A percentile compares a stretch with the other conserved stretches of the same genome.
phyloP scores from a whole-genome alignment of 371 early-diverging fungal species.

The Mucor racemosus region DNA sequence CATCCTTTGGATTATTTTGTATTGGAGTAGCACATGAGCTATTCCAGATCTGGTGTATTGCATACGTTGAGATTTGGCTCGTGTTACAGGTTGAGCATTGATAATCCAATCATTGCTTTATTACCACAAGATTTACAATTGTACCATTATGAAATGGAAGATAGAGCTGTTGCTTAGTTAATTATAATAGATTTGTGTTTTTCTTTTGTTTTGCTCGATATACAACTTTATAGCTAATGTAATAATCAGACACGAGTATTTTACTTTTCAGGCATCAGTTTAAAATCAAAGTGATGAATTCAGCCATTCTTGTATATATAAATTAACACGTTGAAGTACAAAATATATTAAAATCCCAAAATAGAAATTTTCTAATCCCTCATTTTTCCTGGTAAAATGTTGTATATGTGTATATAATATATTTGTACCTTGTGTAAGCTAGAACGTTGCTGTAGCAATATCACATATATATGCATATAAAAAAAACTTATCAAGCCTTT shows the following conservation, averaged over 20 bases:
- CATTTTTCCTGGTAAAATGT: conserved; percentile 4
- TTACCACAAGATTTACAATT: not conserved
- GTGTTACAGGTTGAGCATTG: conserved; percentile 4
- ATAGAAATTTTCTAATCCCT: not conserved
- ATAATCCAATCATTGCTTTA: not conserved
- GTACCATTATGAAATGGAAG: too few species aligned
- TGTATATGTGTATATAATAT: not conserved
- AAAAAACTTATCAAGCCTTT: not conserved
- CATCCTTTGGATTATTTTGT: conserved; percentile 5
- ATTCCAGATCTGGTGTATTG: conserved; percentile 8
- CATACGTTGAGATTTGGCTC: not conserved
- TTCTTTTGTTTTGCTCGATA: too few species aligned
- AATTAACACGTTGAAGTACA: conserved; percentile 10
- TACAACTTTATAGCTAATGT: not conserved
- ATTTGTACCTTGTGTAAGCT: conserved; percentile 1
- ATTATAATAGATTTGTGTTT: not conserved
- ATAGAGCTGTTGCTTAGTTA: too few species aligned
- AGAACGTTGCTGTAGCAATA: not conserved
- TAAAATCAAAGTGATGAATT: not conserved
- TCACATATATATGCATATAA: not conserved
- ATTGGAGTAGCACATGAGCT: conserved; percentile 9
- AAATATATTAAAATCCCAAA: not conserved
- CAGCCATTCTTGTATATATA: not conserved
- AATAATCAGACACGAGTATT: not conserved
- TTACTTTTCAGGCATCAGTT: not conserved